Percentiles rank a stretch among this genome's conserved stretches.
Conservation (phyloP, 1,284 basidiomycete genomes). For the Irpex sp. region DNA sequence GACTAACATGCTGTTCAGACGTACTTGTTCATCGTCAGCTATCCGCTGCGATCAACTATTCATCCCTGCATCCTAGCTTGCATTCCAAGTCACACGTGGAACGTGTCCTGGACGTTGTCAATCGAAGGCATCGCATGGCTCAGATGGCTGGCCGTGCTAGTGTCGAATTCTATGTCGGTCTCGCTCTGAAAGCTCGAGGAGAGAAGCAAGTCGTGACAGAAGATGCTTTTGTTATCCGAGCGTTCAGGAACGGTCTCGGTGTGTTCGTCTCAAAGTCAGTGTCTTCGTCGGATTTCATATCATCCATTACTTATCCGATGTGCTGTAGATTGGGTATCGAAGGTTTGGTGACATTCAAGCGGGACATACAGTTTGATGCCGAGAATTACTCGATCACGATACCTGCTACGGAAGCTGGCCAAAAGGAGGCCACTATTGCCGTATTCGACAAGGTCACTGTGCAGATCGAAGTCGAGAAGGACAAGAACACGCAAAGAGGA, state of each 20-base stretch:
- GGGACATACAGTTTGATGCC: conserved; percentile 85
- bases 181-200: conserved; percentile 80
- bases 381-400: conserved; percentile 87
- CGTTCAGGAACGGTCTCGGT: conserved; percentile 92
- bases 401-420: conserved; percentile 36
- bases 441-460: conserved; percentile 95
- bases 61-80: conserved; percentile 81
- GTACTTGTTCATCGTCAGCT: conserved; percentile 95
- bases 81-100: conserved; percentile 92
- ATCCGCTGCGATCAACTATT: conserved; percentile 84
- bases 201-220: conserved; percentile 57
- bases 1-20: conserved; percentile 43
- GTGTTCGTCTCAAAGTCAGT: conserved; percentile 94
- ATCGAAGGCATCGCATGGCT: conserved; percentile 91
- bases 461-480: conserved; percentile 90
- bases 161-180: conserved; percentile 96
- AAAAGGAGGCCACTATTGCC: conserved; percentile 58
- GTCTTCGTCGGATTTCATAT: neutral
- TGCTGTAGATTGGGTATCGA: conserved; percentile 81
- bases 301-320: neutral
- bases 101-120: conserved; percentile 83
- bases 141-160: conserved; percentile 96
- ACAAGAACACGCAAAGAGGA: conserved; percentile 91
- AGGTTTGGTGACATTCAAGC: conserved; percentile 90
- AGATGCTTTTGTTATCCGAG: conserved; percentile 93